Base-by-base conservation (phyloP, 371 early-diverging fungal genomes). In the Batkoa obscura region DNA sequence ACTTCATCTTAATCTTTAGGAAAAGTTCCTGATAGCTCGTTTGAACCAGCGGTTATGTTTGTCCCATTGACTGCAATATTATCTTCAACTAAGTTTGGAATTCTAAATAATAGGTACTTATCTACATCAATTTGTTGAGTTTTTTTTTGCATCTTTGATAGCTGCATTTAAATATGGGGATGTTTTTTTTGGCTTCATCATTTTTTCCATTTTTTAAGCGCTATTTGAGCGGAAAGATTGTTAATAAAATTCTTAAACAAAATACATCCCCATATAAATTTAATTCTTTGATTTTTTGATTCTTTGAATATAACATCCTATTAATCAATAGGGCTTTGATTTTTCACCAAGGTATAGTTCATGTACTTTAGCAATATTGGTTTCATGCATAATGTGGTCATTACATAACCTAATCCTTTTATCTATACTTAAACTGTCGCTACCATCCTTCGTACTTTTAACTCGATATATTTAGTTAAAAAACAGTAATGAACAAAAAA, bases 1-100 rank as follows among this genome's bases (percentile, higher is more conserved):
- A 76, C 81, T 1, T 90, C 88, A 0, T 93, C 85, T 30, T 81
- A 73, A 58, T 72, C 81, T 0, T 89, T 89, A 10, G 92, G 78
- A 3, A 41, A 55, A 59, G 81, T 89, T 49, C 72, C 84, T 51
- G 56, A 17, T 13, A 60, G 43, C 8, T 56, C 56, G 48, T 15
- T 10, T 12, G 46, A 6, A 0, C 73, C 76, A 60, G 85, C 84
- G 0, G 81, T 81, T 0, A 83, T 81, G 1, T 76, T 70, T 39
- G 79, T 59, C 45, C 50, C 56, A 15, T 66, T 65, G 0, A 81
- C 80, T 34, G 79, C 78, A 47, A 88, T 69, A 52, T 84, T 84
- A 68, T 79, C 83, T 61, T 88, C 86, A 60, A 84, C 64, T 35
- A 73, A 83, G 33, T 84, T 65, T 0, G 77, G 66, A 2, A 72